Percentiles rank a stretch among this genome's conserved stretches.
phyloP scores from a whole-genome alignment of 2,329 filamentous ascomycete genomes.

The Zasmidium angulare region DNA sequence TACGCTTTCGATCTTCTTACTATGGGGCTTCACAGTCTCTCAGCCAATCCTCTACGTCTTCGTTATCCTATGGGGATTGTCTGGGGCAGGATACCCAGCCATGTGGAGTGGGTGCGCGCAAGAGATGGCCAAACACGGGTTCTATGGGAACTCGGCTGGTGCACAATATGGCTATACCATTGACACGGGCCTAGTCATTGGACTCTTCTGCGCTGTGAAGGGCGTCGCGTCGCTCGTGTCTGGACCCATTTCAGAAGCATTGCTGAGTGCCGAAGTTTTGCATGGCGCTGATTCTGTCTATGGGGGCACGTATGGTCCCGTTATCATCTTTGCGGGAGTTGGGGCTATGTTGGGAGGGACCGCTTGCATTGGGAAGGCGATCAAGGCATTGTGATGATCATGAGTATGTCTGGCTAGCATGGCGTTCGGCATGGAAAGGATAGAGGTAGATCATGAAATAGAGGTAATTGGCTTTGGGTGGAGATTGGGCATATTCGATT shows the following conservation, averaged over 20 bases:
- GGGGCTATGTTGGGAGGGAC: not conserved
- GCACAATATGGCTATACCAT: not conserved
- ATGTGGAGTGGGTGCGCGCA: conserved; percentile 32
- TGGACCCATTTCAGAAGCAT: conserved; percentile 11
- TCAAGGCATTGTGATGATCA: not conserved
- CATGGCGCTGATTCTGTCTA: conserved; percentile 8
- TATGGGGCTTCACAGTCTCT: conserved; percentile 48
- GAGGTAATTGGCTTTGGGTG: not conserved
- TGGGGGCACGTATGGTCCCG: conserved; percentile 7
- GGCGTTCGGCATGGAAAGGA: not conserved
- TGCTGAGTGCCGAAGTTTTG: conserved; percentile 1
- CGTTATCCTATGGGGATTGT: conserved; percentile 42
- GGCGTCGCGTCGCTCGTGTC: conserved; percentile 10
- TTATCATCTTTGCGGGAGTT: not conserved
- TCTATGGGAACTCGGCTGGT: not conserved
- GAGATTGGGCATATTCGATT: not conserved
- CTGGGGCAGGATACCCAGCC: conserved; percentile 40
- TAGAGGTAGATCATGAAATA: not conserved
- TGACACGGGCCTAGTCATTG: conserved; percentile 16
- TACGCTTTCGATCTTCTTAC: conserved; percentile 39
- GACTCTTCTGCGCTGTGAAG: conserved; percentile 11
- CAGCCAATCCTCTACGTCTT: conserved; percentile 44
- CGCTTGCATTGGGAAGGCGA: not conserved
- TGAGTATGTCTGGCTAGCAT: not conserved
- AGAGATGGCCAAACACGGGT: conserved; percentile 9